These are phyloP conservation scores for Hypholoma fasciculare DNA, from an alignment of 768 basidiomycete species.

Conservation along the genomic window DNA sequence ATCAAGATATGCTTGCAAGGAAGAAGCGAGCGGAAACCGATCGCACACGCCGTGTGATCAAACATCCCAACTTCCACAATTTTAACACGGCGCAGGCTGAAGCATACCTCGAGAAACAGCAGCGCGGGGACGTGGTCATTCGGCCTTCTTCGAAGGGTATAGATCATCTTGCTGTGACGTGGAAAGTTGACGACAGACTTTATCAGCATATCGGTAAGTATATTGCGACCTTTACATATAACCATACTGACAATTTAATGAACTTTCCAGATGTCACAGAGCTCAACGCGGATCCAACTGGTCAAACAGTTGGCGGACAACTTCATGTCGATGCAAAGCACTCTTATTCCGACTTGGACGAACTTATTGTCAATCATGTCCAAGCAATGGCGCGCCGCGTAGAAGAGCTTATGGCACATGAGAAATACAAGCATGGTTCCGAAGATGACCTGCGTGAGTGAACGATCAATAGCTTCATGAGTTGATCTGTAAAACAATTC, in stretches of 20 bases:
- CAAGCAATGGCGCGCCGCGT: conserved; percentile 92
- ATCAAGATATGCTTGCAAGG: conserved; percentile 70
- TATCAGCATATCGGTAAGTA: conserved; percentile 93
- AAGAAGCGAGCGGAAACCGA: conserved; percentile 87
- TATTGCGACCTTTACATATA: neutral
- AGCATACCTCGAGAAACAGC: conserved; percentile 83
- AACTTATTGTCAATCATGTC: conserved; percentile 95
- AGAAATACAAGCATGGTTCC: conserved; percentile 88
- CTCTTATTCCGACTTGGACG: conserved; percentile 91
- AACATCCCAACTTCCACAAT: conserved; percentile 98
- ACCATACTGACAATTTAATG: neutral
- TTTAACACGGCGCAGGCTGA: conserved; percentile 91
- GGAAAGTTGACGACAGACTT: conserved; percentile 96
- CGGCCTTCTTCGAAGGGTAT: conserved; percentile 93
- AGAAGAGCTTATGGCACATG: conserved; percentile 92
- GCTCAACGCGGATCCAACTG: conserved; percentile 71
- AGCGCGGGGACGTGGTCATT: conserved; percentile 95
- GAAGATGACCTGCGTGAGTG: conserved; percentile 90
- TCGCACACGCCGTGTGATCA: conserved; percentile 81
- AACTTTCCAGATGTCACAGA: conserved; percentile 70
- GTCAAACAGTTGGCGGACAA: conserved; percentile 61
- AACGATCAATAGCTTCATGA: too few species aligned
- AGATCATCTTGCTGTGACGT: conserved; percentile 94
- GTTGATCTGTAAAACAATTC: too few species aligned
- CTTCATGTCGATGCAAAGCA: conserved; percentile 78